A percentile compares a stretch with the other conserved stretches of the same genome.
phyloP scores from a whole-genome alignment of 1,284 basidiomycete genomes.

The Leccinum solheimii region DNA sequence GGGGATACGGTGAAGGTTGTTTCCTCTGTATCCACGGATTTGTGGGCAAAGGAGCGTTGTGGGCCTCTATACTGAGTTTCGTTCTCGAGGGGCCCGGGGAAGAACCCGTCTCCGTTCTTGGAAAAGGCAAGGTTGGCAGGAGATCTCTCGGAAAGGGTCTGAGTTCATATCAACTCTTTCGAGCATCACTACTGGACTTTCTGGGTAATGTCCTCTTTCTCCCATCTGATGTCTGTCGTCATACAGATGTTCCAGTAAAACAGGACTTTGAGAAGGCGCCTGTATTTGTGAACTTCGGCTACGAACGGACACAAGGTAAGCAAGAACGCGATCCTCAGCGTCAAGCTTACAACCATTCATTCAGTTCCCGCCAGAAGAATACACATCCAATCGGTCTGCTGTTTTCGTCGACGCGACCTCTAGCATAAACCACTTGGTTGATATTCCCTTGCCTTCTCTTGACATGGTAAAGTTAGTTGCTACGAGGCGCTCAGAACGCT shows the following conservation, averaged over 20 bases:
- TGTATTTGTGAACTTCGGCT: slow-evolving; percentile 58
- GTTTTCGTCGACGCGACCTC: slow-evolving; percentile 84
- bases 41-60: slow-evolving; percentile 67
- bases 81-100: slow-evolving; percentile 64
- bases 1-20: slow-evolving; percentile 67
- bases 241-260: slow-evolving; percentile 48
- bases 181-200: slow-evolving; percentile 72
- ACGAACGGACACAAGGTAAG: slow-evolving; percentile 50
- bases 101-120: slow-evolving; percentile 39
- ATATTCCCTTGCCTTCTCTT: slow-evolving; percentile 69
- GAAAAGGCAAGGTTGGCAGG: slow-evolving; percentile 38
- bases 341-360: slow-evolving; percentile 6
- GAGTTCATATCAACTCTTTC: slow-evolving; percentile 87
- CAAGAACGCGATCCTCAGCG: slow-evolving; percentile 5
- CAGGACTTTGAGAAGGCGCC: slow-evolving; percentile 67
- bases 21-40: slow-evolving; percentile 65
- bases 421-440: slow-evolving; percentile 78
- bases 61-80: slow-evolving; percentile 69
- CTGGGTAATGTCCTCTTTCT: slow-evolving; percentile 49
- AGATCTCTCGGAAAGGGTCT: slow-evolving; percentile 67
- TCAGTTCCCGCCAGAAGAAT: slow-evolving; percentile 60
- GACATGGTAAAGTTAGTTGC: slow-evolving; percentile 50
- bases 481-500: background rate
- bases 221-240: slow-evolving; percentile 3
- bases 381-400: slow-evolving; percentile 47